Evolutionary conservation across 345 rosid species (phyloP).

Genomic region (Salix viminalis): DNA sequence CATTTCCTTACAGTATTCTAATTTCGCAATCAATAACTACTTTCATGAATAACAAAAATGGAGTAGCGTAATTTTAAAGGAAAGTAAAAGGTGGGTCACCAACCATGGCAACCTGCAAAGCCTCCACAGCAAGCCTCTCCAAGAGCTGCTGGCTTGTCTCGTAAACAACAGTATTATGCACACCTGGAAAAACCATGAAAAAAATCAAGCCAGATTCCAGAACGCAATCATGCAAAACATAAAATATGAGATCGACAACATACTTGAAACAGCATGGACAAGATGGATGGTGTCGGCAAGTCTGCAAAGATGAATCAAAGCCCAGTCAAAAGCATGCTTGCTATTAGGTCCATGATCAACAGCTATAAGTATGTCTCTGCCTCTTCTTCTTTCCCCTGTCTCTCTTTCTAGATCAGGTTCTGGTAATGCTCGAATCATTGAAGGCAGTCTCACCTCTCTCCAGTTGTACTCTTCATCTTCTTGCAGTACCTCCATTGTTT

Average conservation of each 20-base stretch:
- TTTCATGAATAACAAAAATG: neutral
- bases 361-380: conserved; percentile 54
- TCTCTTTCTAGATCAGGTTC: conserved; percentile 71
- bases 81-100: neutral
- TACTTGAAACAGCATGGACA: conserved; percentile 77
- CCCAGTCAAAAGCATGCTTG: conserved; percentile 69
- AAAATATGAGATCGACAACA: neutral
- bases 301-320: conserved; percentile 69
- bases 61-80: neutral
- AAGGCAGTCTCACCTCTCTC: conserved; percentile 61
- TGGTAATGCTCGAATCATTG: conserved; percentile 44
- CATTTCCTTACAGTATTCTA: neutral
- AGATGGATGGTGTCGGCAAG: conserved; percentile 84
- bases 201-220: neutral
- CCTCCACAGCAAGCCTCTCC: conserved; percentile 84
- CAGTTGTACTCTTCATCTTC: conserved; percentile 59
- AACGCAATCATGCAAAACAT: neutral
- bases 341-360: conserved; percentile 67
- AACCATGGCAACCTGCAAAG: conserved; percentile 72
- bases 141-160: conserved; percentile 55
- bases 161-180: conserved; percentile 53
- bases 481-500: conserved; percentile 49
- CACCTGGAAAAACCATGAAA: conserved; percentile 31
- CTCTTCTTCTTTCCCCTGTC: conserved; percentile 63
- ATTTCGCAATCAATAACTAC: neutral